phyloP scores from a whole-genome alignment of 169 alveolate genomes.

The Cryptosporidium ubiquitum region DNA sequence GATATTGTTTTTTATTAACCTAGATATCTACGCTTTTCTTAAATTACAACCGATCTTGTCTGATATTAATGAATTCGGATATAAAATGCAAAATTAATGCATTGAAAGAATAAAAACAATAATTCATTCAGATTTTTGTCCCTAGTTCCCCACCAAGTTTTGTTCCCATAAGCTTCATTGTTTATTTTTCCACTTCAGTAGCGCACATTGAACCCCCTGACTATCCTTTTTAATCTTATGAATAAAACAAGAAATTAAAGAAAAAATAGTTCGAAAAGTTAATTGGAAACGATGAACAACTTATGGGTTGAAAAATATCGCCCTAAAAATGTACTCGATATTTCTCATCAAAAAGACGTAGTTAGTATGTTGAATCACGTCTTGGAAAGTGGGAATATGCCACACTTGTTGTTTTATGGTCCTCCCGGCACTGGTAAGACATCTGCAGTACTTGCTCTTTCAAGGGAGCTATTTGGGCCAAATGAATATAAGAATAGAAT shows the following conservation, averaged over 20 bases:
- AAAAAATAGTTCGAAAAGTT: background rate
- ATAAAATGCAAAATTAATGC: too few relatives aligned
- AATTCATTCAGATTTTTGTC: background rate
- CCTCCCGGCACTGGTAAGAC: slow-evolving; percentile 99
- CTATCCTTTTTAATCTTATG: background rate
- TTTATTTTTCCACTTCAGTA: background rate
- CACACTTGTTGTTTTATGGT: slow-evolving; percentile 95
- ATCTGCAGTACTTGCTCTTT: slow-evolving; percentile 95
- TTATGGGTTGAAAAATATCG: slow-evolving; percentile 90
- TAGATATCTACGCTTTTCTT: background rate
- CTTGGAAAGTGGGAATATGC: slow-evolving; percentile 84
- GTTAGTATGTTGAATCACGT: slow-evolving; percentile 83
- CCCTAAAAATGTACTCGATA: slow-evolving; percentile 83
- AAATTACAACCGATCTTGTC: background rate
- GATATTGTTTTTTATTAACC: background rate
- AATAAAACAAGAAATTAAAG: background rate
- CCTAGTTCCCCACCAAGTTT: too few relatives aligned
- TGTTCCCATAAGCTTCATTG: background rate
- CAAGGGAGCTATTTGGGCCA: slow-evolving; percentile 93
- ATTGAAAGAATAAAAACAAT: background rate
- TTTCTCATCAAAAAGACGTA: slow-evolving; percentile 84
- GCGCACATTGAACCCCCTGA: slow-evolving; percentile 41
- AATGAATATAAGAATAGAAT: slow-evolving; percentile 92
- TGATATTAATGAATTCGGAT: background rate
- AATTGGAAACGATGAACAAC: slow-evolving; percentile 66